Evolutionary conservation across 108 stramenopile genomes (phyloP).

Genomic region (Cyclotella sp.): DNA sequence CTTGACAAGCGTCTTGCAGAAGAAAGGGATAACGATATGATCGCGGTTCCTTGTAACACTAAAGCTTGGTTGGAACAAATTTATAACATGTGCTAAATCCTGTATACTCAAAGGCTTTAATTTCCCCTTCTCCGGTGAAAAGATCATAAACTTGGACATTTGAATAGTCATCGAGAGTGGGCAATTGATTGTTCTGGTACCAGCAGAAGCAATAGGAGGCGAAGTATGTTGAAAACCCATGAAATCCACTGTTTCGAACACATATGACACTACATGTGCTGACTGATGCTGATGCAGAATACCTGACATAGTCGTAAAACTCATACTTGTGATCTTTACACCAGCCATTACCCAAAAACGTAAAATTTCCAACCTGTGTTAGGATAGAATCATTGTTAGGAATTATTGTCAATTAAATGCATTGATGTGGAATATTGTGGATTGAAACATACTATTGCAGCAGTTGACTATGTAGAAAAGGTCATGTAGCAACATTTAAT

Average conservation of each 20-base stretch:
- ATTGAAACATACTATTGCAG: not conserved
- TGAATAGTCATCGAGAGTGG: not conserved
- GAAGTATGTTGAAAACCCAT: not conserved
- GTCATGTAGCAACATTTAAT: not conserved
- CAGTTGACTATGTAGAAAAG: not conserved
- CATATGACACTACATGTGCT: not conserved
- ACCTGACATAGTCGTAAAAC: not conserved
- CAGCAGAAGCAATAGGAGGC: constrained; percentile 1
- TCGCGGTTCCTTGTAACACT: too few species aligned
- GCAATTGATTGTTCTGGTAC: constrained; percentile 5
- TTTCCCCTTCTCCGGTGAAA: too few species aligned
- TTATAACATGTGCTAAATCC: too few species aligned
- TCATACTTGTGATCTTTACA: not conserved
- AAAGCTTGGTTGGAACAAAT: too few species aligned
- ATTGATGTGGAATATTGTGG: not conserved
- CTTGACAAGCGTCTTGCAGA: too few species aligned
- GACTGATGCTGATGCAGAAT: not conserved
- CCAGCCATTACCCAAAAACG: constrained; percentile 7
- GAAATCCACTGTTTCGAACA: constrained; percentile 3
- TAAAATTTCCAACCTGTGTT: not conserved
- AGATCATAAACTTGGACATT: too few species aligned
- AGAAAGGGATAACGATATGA: too few species aligned
- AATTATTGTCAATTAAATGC: too few species aligned
- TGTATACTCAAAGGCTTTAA: too few species aligned
- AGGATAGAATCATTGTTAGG: not conserved